Evolutionary conservation across 2,329 filamentous ascomycete species (phyloP).

Genomic region (Xylariaceae sp.): DNA sequence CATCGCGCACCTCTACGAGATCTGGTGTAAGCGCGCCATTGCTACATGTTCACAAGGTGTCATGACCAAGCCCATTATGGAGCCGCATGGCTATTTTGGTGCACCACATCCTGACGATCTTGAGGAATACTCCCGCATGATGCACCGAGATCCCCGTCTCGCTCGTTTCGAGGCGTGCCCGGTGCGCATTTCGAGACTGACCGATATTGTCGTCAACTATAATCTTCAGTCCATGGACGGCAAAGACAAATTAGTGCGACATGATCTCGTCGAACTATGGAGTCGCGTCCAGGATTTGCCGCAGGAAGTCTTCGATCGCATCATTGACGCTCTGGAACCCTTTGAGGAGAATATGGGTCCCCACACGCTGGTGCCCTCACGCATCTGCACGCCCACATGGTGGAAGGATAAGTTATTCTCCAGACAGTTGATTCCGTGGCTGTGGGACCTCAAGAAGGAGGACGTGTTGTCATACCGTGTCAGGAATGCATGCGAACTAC

Average conservation of each 20-base stretch:
- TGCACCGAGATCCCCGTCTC: not conserved
- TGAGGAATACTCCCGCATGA: not conserved
- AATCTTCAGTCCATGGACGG: slow-evolving; percentile 18
- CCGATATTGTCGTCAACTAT: slow-evolving; percentile 3
- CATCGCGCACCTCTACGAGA: slow-evolving; percentile 34
- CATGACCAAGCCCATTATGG: slow-evolving; percentile 1
- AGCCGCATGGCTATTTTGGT: slow-evolving; percentile 11
- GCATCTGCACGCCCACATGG: slow-evolving; percentile 21
- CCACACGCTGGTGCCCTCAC: slow-evolving; percentile 21
- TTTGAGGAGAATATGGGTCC: slow-evolving; percentile 12
- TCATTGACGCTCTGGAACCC: slow-evolving; percentile 22
- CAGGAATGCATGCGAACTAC: not conserved
- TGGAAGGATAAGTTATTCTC: slow-evolving; percentile 29
- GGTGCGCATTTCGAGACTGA: not conserved
- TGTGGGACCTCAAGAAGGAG: slow-evolving; percentile 26
- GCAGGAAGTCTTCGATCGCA: slow-evolving; percentile 15
- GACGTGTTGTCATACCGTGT: not conserved
- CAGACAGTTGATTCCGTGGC: slow-evolving; percentile 31
- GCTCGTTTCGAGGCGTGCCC: slow-evolving; percentile 19
- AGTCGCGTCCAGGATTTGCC: slow-evolving; percentile 7
- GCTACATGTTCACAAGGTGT: not conserved
- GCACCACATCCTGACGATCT: not conserved
- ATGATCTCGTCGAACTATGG: not conserved
- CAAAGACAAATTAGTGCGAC: not conserved
- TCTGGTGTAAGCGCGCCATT: slow-evolving; percentile 34